These are phyloP conservation scores for Solanum hybrid DNA, from an alignment of 305 asterid species.

Conservation along the genomic window DNA sequence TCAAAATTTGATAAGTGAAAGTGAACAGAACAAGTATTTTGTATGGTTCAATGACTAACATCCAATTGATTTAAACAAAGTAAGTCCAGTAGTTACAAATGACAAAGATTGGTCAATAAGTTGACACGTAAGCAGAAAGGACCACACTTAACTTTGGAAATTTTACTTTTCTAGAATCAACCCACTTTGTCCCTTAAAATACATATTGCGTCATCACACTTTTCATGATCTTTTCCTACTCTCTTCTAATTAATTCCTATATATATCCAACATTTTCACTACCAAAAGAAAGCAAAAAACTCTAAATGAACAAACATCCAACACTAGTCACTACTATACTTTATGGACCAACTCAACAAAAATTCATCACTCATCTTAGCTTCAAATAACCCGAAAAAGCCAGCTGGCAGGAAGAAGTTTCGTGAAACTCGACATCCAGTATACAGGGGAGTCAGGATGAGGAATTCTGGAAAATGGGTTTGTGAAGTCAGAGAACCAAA, in stretches of 20 bases:
- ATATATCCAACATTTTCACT: not conserved
- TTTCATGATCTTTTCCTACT: not conserved
- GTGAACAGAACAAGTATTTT: no score
- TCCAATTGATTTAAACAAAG: not conserved
- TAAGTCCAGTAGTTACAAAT: not conserved
- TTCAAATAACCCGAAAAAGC: constrained; percentile 44
- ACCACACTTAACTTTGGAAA: no score
- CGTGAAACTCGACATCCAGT: constrained; percentile 64
- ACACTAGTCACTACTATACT: not conserved
- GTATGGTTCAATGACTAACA: not conserved
- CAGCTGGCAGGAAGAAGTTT: constrained; percentile 62
- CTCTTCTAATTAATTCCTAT: not conserved
- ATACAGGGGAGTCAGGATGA: constrained; percentile 48
- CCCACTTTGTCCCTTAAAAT: not conserved
- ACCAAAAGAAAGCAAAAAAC: not conserved
- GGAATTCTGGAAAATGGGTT: constrained; percentile 64
- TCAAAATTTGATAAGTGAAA: no score
- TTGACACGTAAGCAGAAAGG: not conserved
- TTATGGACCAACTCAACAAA: not conserved
- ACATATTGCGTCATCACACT: no score
- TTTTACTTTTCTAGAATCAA: no score
- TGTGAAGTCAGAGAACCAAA: not conserved
- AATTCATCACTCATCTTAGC: constrained; percentile 19
- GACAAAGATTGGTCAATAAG: not conserved
- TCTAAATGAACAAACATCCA: not conserved